These are phyloP conservation scores for Microglena sp. DNA, from an alignment of 139 green algal species.

Conservation along the genomic window DNA sequence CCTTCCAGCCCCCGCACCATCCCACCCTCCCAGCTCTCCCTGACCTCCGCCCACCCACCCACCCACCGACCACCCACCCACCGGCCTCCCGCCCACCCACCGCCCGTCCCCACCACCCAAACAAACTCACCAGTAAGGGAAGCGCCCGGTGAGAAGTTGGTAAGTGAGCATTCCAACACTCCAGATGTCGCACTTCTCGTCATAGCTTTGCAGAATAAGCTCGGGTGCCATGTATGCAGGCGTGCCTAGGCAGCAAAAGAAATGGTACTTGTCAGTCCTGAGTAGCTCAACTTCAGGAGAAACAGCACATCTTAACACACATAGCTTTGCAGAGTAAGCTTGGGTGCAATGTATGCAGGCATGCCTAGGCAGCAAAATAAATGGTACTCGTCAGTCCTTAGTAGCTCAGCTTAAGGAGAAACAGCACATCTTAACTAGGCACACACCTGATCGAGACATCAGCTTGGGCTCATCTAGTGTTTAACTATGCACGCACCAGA, in stretches of 20 bases:
- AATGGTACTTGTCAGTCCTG: too few species aligned
- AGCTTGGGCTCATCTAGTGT: slow-evolving; percentile 69
- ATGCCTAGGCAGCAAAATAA: slow-evolving; percentile 39
- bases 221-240: slow-evolving; percentile 86
- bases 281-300: too few species aligned
- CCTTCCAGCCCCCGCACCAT: too few species aligned
- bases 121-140: slow-evolving; percentile 86
- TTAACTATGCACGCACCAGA: too few species aligned
- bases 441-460: slow-evolving; percentile 50
- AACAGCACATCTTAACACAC: slow-evolving; percentile 14
- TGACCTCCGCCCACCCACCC: too few species aligned
- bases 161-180: slow-evolving; percentile 85
- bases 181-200: slow-evolving; percentile 63
- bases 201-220: slow-evolving; percentile 65
- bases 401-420: too few species aligned
- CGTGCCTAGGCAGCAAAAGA: slow-evolving; percentile 51
- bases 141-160: slow-evolving; percentile 78
- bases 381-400: too few species aligned
- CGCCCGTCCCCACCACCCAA: too few species aligned
- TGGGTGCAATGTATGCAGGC: slow-evolving; percentile 79
- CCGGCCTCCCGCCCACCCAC: too few species aligned
- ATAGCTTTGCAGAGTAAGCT: slow-evolving; percentile 68
- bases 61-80: too few species aligned
- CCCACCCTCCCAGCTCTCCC: too few species aligned
- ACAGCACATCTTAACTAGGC: too few species aligned